These are phyloP conservation scores for Botryotinia convoluta DNA, from an alignment of 2,329 filamentous ascomycete species.

Conservation along the genomic window DNA sequence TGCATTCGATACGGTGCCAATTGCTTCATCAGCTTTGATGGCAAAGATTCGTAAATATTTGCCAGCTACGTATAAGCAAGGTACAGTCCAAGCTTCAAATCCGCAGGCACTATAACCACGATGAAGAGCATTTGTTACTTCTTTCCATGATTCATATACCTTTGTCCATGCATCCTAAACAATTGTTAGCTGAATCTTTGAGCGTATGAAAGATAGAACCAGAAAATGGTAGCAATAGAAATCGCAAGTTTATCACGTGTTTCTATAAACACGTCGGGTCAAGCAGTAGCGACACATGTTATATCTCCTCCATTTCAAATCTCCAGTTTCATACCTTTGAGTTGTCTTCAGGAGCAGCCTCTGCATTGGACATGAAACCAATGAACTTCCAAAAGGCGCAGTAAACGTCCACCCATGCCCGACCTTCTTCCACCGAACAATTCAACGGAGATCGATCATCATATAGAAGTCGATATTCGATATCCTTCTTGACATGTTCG, in stretches of 20 bases:
- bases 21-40: slow-evolving; percentile 80
- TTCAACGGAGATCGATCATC: slow-evolving; percentile 41
- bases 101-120: slow-evolving; percentile 74
- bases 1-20: slow-evolving; percentile 45
- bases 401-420: slow-evolving; percentile 86
- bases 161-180: slow-evolving; percentile 57
- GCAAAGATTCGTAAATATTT: slow-evolving; percentile 86
- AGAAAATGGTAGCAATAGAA: background rate
- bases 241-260: slow-evolving; percentile 8
- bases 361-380: slow-evolving; percentile 66
- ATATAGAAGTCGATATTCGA: slow-evolving; percentile 69
- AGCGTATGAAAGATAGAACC: background rate
- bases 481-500: slow-evolving; percentile 56
- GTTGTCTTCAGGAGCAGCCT: slow-evolving; percentile 46
- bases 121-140: slow-evolving; percentile 72
- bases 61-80: slow-evolving; percentile 81
- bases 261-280: background rate
- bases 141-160: slow-evolving; percentile 87
- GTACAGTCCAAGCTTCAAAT: slow-evolving; percentile 89
- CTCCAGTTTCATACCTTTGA: slow-evolving; percentile 30
- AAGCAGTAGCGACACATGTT: background rate
- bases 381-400: slow-evolving; percentile 79
- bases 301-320: background rate
- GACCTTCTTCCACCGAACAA: slow-evolving; percentile 57
- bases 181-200: background rate